phyloP scores from a whole-genome alignment of 805 yeast species.

The Starmerella stigmatis region DNA sequence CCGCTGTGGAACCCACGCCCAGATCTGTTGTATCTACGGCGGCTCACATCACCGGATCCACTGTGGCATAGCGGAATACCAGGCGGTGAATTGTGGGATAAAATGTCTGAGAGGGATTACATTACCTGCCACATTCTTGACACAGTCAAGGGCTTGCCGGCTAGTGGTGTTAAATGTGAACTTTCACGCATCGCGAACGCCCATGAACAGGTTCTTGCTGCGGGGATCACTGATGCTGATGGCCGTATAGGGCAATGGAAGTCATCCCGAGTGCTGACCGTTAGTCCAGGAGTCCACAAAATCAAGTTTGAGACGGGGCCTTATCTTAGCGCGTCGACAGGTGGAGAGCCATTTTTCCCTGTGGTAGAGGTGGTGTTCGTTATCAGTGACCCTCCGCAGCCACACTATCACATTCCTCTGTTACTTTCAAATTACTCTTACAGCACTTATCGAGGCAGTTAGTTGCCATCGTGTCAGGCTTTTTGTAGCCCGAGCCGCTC shows the following conservation, averaged over 20 bases:
- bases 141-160: constrained; percentile 76
- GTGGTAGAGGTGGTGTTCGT: constrained; percentile 70
- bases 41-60: too few species aligned
- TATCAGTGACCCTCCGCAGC: constrained; percentile 54
- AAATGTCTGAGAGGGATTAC: constrained; percentile 35
- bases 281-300: constrained; percentile 58
- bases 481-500: too few species aligned
- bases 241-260: constrained; percentile 72
- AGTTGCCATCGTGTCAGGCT: not conserved
- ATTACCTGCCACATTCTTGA: constrained; percentile 86
- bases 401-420: constrained; percentile 84
- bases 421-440: constrained; percentile 77
- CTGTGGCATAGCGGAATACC: too few species aligned
- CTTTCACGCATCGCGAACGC: constrained; percentile 24
- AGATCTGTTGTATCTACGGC: too few species aligned
- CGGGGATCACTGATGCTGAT: constrained; percentile 62
- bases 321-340: constrained; percentile 38
- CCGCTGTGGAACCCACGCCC: not conserved
- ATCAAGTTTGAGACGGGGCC: constrained; percentile 66
- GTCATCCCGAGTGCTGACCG: constrained; percentile 19
- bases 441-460: constrained; percentile 83
- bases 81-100: not conserved
- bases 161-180: constrained; percentile 60
- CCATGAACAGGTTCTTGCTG: constrained; percentile 42
- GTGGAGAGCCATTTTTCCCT: constrained; percentile 53